Percentiles rank a stretch among this genome's conserved stretches.
These are phyloP conservation scores for Cymbidium sinense DNA, from an alignment of 106 monocot species.

Conservation along the genomic window DNA sequence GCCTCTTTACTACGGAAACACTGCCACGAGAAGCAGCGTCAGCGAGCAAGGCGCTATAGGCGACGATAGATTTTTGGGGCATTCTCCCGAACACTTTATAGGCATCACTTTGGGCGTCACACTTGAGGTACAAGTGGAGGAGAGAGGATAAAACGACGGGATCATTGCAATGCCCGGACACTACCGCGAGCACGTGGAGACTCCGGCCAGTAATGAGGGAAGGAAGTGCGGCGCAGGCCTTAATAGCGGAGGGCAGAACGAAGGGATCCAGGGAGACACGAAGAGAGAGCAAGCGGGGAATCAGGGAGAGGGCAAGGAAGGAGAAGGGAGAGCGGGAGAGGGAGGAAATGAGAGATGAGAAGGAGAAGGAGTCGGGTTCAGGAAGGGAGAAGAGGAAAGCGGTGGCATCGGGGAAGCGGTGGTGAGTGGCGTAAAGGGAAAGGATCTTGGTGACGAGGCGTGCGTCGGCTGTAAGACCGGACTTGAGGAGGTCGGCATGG, in stretches of 20 bases:
- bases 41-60: conserved; percentile 53
- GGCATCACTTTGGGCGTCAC: conserved; percentile 25
- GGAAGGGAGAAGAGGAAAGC: conserved; percentile 21
- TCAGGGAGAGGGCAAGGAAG: conserved; percentile 19
- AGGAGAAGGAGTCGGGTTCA: conserved; percentile 23
- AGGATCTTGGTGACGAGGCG: conserved; percentile 25
- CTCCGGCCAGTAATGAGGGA: conserved; percentile 22
- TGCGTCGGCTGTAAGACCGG: conserved; percentile 25
- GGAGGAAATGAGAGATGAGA: conserved; percentile 40
- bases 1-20: conserved; percentile 7
- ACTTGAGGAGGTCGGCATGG: conserved; percentile 33
- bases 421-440: conserved; percentile 26
- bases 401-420: conserved; percentile 15
- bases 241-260: conserved; percentile 55
- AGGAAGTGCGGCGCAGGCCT: conserved; percentile 28
- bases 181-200: conserved; percentile 40
- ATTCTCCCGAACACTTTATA: conserved; percentile 42
- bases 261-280: conserved; percentile 33
- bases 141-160: conserved; percentile 58
- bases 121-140: conserved; percentile 53
- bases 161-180: conserved; percentile 24
- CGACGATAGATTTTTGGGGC: conserved; percentile 33
- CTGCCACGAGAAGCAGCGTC: conserved; percentile 24
- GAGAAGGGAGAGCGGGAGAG: conserved; percentile 12
- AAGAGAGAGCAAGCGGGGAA: conserved; percentile 27